Evolutionary conservation across 768 basidiomycete species (phyloP), one percentile per base, ranked within the genome.

Genomic region (Saitozyma podzolica): DNA sequence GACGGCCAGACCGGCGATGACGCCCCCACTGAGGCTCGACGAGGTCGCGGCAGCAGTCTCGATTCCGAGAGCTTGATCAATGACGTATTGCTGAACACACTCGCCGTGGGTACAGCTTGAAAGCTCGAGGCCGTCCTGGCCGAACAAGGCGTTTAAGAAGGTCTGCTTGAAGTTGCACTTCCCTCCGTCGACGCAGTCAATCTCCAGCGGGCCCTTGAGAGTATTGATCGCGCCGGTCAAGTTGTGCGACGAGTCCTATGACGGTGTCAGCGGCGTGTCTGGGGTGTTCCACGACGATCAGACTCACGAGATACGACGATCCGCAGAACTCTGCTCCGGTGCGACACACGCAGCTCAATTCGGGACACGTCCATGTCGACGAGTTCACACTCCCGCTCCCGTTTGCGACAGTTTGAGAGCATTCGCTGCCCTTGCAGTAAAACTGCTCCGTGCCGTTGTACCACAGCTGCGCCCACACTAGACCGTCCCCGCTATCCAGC

Each of bases 1-100:
- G 29, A 93, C 89, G 0, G 88, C 91, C 39, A 97, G 80, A 11
- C 94, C 94, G 42, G 90, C 93, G 61, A 96, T 91, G 20, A 96
- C 93, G 1, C 94, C 93, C 0, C 87, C 84, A 59, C 86, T 84
- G 9, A 96, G 84, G 16, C 84, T 80, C 5, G 82, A 81, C 11
- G 80, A 73, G 0, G 68, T 65, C 0, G 56, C 40, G 20, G 55
- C 43, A 9, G 60, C 63, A n/a, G 66, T 68, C 13, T 73, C 51
- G 16, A 82, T 60, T 3, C 76, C 75, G 79, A 68, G 8, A 70
- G 83, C 77, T 49, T 77, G 81, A 73, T 92, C 88, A 59, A 96
- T 87, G 43, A 89, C 87, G 61, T 83, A 84, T 76, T 95, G 92
- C 3, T 84, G 81, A 14, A 96, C 87, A 78, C 94, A 96, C 80